Base-by-base conservation (phyloP, 2,329 filamentous ascomycete genomes). In the Stagonosporopsis rhizophila region DNA sequence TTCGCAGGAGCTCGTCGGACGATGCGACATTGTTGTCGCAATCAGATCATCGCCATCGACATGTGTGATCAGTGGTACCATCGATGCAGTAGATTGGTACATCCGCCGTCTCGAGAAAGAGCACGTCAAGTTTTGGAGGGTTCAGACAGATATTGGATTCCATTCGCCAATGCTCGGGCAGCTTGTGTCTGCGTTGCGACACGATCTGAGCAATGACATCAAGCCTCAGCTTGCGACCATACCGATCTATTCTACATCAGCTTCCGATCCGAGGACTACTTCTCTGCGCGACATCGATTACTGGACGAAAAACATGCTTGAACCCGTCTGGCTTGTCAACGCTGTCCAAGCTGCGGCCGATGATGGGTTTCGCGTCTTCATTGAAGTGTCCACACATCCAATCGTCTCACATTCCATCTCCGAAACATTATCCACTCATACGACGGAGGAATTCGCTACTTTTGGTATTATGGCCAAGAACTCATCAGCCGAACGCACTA, bases 341-440 rank as follows among this genome's bases (percentile, higher is more conserved):
- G 75, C 79, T 1, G 66, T 80, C 5, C 55, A 66, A 14, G 70
- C 71, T 12, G 75, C 75, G 0, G 66, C 69, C 0, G 67, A 76
- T 1, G 79, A 80, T 50, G 77, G 75, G 2, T 72, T 70, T 45
- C 61, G 73, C 4, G 17, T 77, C 1, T 80, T 80, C 60, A 37
- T 80, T 2, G 79, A 81, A 55, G 70, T 80, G 0, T 79, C 78
- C 0, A 68, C 61, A 5, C 79, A 81, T 45, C 77, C 78, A 0
- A 73, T 81, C 35, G 66, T 81, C 6, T 64, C 71, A 3, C 75
- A 81, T 44, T 80, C 78, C 0, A 70, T 81, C 27, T 71, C 68
- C 4, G 78, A 81, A 44, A 80, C 74, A 0, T 30, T 80, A 1
- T 56, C 73, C 12, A 65, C 74, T 27, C 48, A 46, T 6, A 70